Evolutionary conservation across 331 rosid genomes (phyloP), one percentile per base, ranked within the genome.

Genomic region (Prunus yedoensis): DNA sequence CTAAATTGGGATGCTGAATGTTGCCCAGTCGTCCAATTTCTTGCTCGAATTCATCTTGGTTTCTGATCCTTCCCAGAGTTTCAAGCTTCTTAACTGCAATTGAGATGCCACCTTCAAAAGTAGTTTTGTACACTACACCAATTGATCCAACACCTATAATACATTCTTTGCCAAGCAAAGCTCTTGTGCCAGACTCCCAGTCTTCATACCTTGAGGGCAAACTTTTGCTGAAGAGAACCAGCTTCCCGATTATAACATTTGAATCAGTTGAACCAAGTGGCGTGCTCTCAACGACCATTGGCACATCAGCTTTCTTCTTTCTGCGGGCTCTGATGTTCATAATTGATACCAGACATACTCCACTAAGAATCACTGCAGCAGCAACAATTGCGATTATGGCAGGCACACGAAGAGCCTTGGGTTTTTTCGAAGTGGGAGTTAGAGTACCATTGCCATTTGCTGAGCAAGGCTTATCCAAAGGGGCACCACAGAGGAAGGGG

Each of bases 161-260:
- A 59, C 96, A 88, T 80, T 95, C 99, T 82, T 95, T 95, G 84
- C 91, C 94, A 47, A 88, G 96, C 93, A 95, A 86, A 51, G 99
- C 94, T 85, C 87, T 92, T 60, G 97, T 95, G 75, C 98, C 98
- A 13, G 96, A 92, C 79, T 95, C 99, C 99, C 99, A 95, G 77
- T 95, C 99, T 90, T 95, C 99, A 63, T 95, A 95, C 84, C 81
- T 95, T 3, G 99, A 95, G 11, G 98, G 99, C 78, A 95, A 87
- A 75, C 85, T 92, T 83, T 92, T 91, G 89, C 99, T 92, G 85
- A 95, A 95, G 77, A 95, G 98, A 82, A 92, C 99, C 82, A 95
- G 77, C 79, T 95, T 95, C 72, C 99, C 98, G 13, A 95, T 92
- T 64, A 92, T 92, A 71, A 92, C 84, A 70, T 80, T 89, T 73